A percentile compares a stretch with the other conserved stretches of the same genome.
phyloP scores from a whole-genome alignment of 257 asterid genomes.

The Solanum dulcamara region DNA sequence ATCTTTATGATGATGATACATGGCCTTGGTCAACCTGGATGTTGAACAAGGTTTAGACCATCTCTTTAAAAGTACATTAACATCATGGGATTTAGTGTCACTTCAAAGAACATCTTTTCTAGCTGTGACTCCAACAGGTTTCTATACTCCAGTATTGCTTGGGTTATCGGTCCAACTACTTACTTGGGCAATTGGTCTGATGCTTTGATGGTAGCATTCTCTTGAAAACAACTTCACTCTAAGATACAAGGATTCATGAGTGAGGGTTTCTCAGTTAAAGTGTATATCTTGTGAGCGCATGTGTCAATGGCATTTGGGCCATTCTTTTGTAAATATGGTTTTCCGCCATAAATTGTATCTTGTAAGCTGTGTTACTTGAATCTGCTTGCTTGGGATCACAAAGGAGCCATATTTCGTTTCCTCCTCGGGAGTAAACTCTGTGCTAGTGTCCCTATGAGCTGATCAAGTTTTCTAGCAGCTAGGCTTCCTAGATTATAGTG shows the following conservation, averaged over 20 bases:
- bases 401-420: conserved; percentile 16
- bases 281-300: conserved; percentile 15
- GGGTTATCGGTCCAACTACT: background rate
- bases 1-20: conserved; percentile 9
- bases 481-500: background rate
- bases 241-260: conserved; percentile 16
- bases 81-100: background rate
- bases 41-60: background rate
- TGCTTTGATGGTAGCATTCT: conserved; percentile 18
- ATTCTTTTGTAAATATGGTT: conserved; percentile 46
- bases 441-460: background rate
- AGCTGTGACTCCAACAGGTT: background rate
- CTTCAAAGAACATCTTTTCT: background rate
- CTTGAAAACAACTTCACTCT: conserved; percentile 7
- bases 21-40: background rate
- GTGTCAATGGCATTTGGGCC: conserved; percentile 20
- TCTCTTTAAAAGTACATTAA: background rate
- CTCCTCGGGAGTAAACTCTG: conserved; percentile 8
- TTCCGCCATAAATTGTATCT: conserved; percentile 13
- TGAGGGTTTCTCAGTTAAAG: conserved; percentile 6
- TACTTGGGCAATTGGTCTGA: background rate
- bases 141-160: background rate
- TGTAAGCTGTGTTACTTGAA: conserved; percentile 26
- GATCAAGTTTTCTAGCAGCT: conserved; percentile 12
- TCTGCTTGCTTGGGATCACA: conserved; percentile 9